Evolutionary conservation across 2,329 filamentous ascomycete genomes (phyloP).

Genomic region (Geoglossum cookeanum): DNA sequence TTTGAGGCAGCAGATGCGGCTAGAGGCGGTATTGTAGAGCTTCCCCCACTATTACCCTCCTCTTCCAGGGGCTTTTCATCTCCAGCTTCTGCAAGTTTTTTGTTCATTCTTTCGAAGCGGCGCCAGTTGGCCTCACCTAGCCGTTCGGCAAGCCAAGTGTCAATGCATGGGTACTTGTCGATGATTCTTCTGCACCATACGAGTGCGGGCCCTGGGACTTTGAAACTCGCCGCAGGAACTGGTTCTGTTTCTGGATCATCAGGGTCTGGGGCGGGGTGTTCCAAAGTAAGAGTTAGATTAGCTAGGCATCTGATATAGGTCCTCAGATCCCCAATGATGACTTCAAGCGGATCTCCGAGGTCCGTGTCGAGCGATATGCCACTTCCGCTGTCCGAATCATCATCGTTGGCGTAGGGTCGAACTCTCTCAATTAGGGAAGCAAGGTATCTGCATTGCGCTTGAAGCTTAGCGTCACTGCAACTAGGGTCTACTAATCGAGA

Average conservation of each 20-base stretch:
- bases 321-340: not conserved
- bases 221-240: not conserved
- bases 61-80: not conserved
- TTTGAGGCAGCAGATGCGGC: not conserved
- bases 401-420: not conserved
- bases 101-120: not conserved
- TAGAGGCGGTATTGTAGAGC: not conserved
- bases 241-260: not conserved
- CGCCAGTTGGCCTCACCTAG: conserved; percentile 10
- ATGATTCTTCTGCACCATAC: conserved; percentile 6
- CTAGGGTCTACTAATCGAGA: not conserved
- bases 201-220: conserved; percentile 7
- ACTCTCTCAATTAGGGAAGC: not conserved
- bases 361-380: not conserved
- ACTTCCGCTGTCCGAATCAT: not conserved
- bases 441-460: not conserved
- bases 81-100: not conserved
- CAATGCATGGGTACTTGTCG: conserved; percentile 4
- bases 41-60: not conserved
- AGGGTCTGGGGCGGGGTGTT: not conserved
- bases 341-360: not conserved
- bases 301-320: conserved; percentile 4
- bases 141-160: conserved; percentile 6
- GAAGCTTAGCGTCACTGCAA: not conserved
- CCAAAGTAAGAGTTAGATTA: conserved; percentile 5